Percentiles rank a stretch among this genome's conserved stretches.
Evolutionary conservation across 2,329 filamentous ascomycete species (phyloP).

Genomic region (Alternaria hordeiaustralica): DNA sequence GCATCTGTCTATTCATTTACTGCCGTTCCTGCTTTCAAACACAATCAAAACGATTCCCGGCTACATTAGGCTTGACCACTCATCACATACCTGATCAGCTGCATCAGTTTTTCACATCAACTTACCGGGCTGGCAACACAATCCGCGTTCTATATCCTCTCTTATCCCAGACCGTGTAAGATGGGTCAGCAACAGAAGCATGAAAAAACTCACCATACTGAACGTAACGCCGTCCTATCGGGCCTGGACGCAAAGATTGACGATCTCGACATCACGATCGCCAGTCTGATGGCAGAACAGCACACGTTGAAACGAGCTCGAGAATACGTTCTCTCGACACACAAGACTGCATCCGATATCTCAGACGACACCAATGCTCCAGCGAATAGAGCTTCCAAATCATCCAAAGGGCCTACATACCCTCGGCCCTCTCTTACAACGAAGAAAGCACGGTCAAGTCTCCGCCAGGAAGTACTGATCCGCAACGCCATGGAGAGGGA

Average conservation of each 20-base stretch:
- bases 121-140: background rate
- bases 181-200: background rate
- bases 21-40: background rate
- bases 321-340: rapidly evolving
- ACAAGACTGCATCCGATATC: rapidly evolving
- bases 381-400: rapidly evolving
- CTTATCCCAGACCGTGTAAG: rapidly evolving
- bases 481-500: background rate
- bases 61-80: rapidly evolving
- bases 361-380: background rate
- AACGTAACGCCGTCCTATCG: background rate
- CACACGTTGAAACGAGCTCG: background rate
- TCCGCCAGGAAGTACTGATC: background rate
- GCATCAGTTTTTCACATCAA: rapidly evolving
- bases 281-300: background rate
- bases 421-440: background rate
- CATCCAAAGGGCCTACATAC: background rate
- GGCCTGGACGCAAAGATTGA: background rate
- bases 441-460: background rate
- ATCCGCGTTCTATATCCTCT: rapidly evolving
- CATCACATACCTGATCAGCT: background rate
- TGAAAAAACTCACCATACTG: rapidly evolving
- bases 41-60: rapidly evolving
- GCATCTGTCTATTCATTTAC: too few relatives aligned
- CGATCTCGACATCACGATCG: background rate